These are phyloP conservation scores for Holtermannia corniformis DNA, from an alignment of 768 basidiomycete species.

Conservation along the genomic window DNA sequence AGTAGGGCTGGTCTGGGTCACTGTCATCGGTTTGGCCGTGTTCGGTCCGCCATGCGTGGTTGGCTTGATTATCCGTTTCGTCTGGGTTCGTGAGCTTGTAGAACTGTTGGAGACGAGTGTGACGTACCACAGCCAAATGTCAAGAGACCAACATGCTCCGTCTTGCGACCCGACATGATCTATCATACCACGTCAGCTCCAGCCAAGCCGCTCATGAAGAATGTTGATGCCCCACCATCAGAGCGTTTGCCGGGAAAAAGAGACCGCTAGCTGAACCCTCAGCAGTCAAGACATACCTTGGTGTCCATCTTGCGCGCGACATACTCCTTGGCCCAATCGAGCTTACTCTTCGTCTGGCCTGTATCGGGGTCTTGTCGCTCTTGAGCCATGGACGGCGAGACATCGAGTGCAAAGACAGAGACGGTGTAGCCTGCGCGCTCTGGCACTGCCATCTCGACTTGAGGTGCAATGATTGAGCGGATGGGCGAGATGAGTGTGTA, in stretches of 20 bases:
- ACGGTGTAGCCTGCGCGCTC: constrained; percentile 38
- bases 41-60: constrained; percentile 17
- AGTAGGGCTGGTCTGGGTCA: constrained; percentile 22
- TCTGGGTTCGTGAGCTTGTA: background rate
- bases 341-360: constrained; percentile 58
- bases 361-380: constrained; percentile 51
- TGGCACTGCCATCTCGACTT: constrained; percentile 6
- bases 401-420: constrained; percentile 66
- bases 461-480: no score
- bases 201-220: background rate
- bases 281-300: constrained; percentile 53
- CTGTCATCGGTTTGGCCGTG: constrained; percentile 35
- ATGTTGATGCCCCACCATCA: no score
- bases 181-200: constrained; percentile 36
- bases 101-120: background rate
- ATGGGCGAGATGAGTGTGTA: no score
- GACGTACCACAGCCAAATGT: constrained; percentile 69
- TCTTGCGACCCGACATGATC: constrained; percentile 88
- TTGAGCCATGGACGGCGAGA: constrained; percentile 74
- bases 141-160: constrained; percentile 85
- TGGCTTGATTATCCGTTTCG: constrained; percentile 41
- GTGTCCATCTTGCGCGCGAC: constrained; percentile 85
- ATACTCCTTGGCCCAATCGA: constrained; percentile 74
- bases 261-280: background rate
- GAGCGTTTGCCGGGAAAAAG: no score